These are phyloP conservation scores for Pichia nakasei DNA, from an alignment of 805 yeast species.

Conservation along the genomic window DNA sequence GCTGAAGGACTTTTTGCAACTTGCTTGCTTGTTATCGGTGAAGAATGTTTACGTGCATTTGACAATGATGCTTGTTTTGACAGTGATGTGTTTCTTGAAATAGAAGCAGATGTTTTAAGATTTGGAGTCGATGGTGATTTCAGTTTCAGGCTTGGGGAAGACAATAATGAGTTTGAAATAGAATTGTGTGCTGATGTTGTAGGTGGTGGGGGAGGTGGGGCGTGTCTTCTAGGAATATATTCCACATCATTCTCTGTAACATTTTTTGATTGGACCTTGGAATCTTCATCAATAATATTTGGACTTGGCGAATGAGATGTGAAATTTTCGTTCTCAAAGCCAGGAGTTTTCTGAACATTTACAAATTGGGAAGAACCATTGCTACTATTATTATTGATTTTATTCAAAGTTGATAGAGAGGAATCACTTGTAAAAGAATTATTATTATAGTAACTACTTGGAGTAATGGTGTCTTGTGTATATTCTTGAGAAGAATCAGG, in stretches of 20 bases:
- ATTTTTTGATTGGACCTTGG: not conserved
- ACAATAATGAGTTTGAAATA: not conserved
- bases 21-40: not conserved
- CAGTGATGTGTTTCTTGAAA: not conserved
- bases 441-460: not conserved
- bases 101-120: not conserved
- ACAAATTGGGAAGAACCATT: not conserved
- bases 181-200: slow-evolving; percentile 1
- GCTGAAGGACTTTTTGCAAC: not conserved
- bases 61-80: slow-evolving; percentile 3
- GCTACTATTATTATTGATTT: not conserved
- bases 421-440: slow-evolving; percentile 4
- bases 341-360: slow-evolving; percentile 5
- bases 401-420: slow-evolving; percentile 3
- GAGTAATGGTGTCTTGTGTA: not conserved
- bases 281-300: not conserved
- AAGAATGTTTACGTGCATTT: slow-evolving; percentile 6
- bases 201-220: slow-evolving; percentile 29
- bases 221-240: slow-evolving; percentile 28
- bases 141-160: not conserved
- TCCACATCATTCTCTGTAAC: slow-evolving; percentile 9
- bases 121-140: not conserved
- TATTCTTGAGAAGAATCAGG: slow-evolving; percentile 7
- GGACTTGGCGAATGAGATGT: slow-evolving; percentile 4
- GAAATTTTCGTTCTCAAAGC: slow-evolving; percentile 5